Evolutionary conservation across 1,284 basidiomycete species (phyloP), one percentile per base, ranked within the genome.

Genomic region (Pholiota adiposa): DNA sequence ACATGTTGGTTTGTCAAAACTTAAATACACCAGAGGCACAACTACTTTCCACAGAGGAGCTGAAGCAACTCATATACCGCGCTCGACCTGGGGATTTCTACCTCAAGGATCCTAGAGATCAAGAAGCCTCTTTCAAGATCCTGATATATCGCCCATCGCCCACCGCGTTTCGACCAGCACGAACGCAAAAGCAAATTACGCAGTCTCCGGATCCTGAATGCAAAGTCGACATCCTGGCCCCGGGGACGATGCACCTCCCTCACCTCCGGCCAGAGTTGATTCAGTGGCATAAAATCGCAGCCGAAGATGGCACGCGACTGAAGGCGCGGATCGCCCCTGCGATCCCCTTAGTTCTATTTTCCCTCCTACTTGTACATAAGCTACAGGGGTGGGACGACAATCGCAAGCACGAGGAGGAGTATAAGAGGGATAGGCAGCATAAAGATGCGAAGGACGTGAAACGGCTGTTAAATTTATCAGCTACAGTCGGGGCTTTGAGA

Each of bases 341-440:
- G 25, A 58, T 70, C 6, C 70, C 71, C 0, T 61, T 71, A 8
- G 66, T 69, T 11, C 70, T 69, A 2, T 71, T 70, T 50, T 56
- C 63, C 3, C 62, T 71, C 18, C 61, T 71, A 36, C 62, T 71
- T 25, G 59, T 70, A n/a, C 70, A 71, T 55, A 72, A 71, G 49
- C 62, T 71, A 21, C 70, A 72, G 54, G 71, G 69, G 19, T 72
- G 70, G 69, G 58, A 66, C 16, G 71, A 72, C 56, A 70, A 71
- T 55, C 58, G 66, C 8, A 59, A 43, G 0, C 63, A 65, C 27
- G 60, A 64, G 18, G 66, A 70, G 50, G 31, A 23, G 40, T 60
- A 65, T 61, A 71, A 70, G 59, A 61, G 62, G 25, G 54, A 50
- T 18, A 67, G 68, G 50, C 64, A 68, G 60, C 48, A 33, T 9